A percentile compares a stretch with the other conserved stretches of the same genome.
These are phyloP conservation scores for Coriolopsis trogii DNA, from an alignment of 1,284 basidiomycete genomes.

Conservation along the genomic window DNA sequence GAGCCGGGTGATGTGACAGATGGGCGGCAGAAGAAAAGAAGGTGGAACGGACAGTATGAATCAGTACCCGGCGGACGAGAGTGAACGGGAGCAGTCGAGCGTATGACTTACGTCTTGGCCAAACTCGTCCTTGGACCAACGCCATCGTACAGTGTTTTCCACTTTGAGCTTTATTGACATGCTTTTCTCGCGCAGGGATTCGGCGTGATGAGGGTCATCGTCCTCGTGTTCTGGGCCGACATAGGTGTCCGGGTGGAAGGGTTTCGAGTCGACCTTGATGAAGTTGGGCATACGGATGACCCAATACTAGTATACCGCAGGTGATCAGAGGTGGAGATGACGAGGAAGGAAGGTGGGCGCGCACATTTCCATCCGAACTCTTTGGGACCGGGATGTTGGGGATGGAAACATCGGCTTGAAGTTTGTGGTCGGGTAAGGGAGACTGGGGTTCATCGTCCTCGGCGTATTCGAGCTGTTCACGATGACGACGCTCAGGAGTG, in stretches of 20 bases:
- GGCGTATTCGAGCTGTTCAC: conserved; percentile 77
- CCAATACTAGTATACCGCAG: conserved; percentile 61
- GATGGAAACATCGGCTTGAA: conserved; percentile 74
- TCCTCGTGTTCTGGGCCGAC: conserved; percentile 80
- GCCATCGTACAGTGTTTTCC: conserved; percentile 90
- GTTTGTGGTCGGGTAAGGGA: conserved; percentile 44
- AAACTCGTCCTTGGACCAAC: conserved; percentile 76
- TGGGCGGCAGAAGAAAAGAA: neutral
- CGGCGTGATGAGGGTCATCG: conserved; percentile 56
- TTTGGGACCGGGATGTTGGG: conserved; percentile 67
- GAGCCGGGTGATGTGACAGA: conserved; percentile 4
- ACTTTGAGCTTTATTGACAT: conserved; percentile 85
- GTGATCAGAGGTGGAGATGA: conserved; percentile 1
- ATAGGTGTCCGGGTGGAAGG: conserved; percentile 82
- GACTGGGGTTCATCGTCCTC: conserved; percentile 71
- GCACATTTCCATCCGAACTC: conserved; percentile 50
- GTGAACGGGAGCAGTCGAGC: neutral
- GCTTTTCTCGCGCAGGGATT: conserved; percentile 66
- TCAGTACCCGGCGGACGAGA: neutral
- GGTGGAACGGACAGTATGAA: neutral
- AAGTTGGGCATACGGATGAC: conserved; percentile 85
- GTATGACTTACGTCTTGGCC: conserved; percentile 65
- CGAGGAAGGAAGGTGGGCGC: conserved; percentile 24
- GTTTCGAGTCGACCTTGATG: conserved; percentile 79
- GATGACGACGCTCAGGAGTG: conserved; percentile 65